phyloP scores from a whole-genome alignment of 139 green algal genomes.

The Mychonastes homosphaera region DNA sequence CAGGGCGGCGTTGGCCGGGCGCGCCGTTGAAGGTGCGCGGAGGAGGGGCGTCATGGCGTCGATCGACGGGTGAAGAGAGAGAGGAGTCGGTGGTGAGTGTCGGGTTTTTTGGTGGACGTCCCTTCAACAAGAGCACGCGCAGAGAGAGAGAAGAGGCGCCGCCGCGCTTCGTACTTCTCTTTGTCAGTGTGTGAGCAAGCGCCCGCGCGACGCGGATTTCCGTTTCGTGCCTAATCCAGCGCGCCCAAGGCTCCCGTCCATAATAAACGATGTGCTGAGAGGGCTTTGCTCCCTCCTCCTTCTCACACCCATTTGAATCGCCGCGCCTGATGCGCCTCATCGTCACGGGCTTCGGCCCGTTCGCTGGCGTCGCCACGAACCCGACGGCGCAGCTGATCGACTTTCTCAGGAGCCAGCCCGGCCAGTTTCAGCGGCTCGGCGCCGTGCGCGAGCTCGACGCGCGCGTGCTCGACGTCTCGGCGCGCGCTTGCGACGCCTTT shows the following conservation, averaged over 20 bases:
- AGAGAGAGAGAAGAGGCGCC: no score
- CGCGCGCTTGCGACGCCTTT: no score
- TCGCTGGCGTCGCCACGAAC: slow-evolving; percentile 14
- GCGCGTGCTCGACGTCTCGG: no score
- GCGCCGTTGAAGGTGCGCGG: no score
- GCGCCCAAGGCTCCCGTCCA: background rate
- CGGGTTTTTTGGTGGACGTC: no score
- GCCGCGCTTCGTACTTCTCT: background rate
- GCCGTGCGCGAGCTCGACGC: background rate
- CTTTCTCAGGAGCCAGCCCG: slow-evolving; percentile 10
- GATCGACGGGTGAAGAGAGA: no score
- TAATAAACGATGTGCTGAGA: no score
- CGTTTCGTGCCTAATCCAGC: background rate
- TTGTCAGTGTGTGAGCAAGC: background rate
- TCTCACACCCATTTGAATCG: background rate
- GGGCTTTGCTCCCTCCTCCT: no score
- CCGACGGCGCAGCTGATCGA: slow-evolving; percentile 5
- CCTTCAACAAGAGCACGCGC: no score
- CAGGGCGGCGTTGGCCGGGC: no score
- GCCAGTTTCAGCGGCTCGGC: background rate
- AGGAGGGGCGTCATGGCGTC: no score
- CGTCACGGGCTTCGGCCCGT: slow-evolving; percentile 27
- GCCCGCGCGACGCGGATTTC: background rate
- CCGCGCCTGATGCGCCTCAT: slow-evolving; percentile 1
- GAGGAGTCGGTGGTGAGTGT: no score